phyloP scores from a whole-genome alignment of 2,329 filamentous ascomycete species.

The Ciborinia camelliae region DNA sequence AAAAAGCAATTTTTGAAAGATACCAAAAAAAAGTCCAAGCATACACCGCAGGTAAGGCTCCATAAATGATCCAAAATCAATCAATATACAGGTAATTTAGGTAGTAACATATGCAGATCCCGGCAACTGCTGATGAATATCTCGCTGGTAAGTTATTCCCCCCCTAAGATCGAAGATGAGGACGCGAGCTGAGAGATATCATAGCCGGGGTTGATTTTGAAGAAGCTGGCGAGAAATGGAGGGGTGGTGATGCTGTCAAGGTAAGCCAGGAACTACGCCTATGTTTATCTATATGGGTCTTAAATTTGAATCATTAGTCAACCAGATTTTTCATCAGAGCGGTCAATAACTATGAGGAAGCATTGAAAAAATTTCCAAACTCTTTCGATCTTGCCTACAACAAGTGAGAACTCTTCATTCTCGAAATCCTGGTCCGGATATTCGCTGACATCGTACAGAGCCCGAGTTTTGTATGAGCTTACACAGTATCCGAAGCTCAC shows the following conservation, averaged over 20 bases:
- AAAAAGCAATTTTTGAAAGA: slow-evolving; percentile 40
- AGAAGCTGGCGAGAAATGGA: slow-evolving; percentile 71
- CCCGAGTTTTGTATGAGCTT: slow-evolving; percentile 66
- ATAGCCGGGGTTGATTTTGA: slow-evolving; percentile 64
- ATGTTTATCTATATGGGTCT: slow-evolving; percentile 4
- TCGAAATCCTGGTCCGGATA: neutral
- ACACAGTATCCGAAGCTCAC: slow-evolving; percentile 62
- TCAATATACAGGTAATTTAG: neutral
- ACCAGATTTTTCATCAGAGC: slow-evolving; percentile 58
- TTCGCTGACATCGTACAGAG: slow-evolving; percentile 43
- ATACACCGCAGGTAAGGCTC: slow-evolving; percentile 31
- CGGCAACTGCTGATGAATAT: slow-evolving; percentile 64
- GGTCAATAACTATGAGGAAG: slow-evolving; percentile 63
- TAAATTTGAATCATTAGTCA: slow-evolving; percentile 31
- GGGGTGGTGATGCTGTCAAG: slow-evolving; percentile 66
- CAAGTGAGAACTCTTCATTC: slow-evolving; percentile 48
- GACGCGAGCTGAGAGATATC: slow-evolving; percentile 20
- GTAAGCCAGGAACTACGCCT: slow-evolving; percentile 21
- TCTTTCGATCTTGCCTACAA: slow-evolving; percentile 74
- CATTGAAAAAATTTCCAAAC: slow-evolving; percentile 55
- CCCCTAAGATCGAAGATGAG: neutral
- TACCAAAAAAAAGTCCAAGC: slow-evolving; percentile 42
- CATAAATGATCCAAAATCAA: neutral
- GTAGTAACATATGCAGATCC: slow-evolving; percentile 42
- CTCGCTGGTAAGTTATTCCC: slow-evolving; percentile 49